Conservation (phyloP, 2,329 filamentous ascomycete genomes). For the Pleomassaria siparia region DNA sequence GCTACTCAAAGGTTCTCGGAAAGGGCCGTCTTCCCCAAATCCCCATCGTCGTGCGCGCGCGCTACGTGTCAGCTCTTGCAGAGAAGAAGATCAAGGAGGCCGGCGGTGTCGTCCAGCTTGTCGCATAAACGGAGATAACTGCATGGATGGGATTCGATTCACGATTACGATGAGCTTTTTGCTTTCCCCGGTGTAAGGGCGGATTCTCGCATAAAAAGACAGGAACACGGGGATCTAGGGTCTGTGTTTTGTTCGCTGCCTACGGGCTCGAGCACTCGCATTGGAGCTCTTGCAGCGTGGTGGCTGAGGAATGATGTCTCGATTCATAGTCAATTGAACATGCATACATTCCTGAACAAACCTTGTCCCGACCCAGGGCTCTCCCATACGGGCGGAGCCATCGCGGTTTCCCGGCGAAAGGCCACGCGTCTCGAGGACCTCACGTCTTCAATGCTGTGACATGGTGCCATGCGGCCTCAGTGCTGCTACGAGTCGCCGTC, state of each 20-base stretch:
- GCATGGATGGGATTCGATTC: not conserved
- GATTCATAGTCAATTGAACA: slow-evolving; percentile 46
- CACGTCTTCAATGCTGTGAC: not conserved
- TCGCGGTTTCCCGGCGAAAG: slow-evolving; percentile 1
- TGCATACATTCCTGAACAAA: slow-evolving; percentile 56
- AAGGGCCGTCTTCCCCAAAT: slow-evolving; percentile 95
- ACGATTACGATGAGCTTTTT: slow-evolving; percentile 5
- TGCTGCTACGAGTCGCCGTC: not conserved
- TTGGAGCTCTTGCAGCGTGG: slow-evolving; percentile 51
- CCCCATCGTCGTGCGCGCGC: slow-evolving; percentile 89
- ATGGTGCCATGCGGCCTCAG: slow-evolving; percentile 1
- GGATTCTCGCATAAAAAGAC: slow-evolving; percentile 21
- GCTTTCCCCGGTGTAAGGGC: not conserved
- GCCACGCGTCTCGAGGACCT: not conserved
- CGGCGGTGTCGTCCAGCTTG: slow-evolving; percentile 92
- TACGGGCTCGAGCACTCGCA: slow-evolving; percentile 17
- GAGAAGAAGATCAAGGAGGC: slow-evolving; percentile 99
- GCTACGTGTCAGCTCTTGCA: slow-evolving; percentile 93
- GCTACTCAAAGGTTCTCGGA: slow-evolving; percentile 98
- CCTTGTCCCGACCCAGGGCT: slow-evolving; percentile 25
- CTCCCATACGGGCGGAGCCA: slow-evolving; percentile 1
- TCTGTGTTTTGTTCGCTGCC: slow-evolving; percentile 22
- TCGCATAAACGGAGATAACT: slow-evolving; percentile 68
- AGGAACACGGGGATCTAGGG: slow-evolving; percentile 27
- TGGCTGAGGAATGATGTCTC: slow-evolving; percentile 53